Percentiles rank a stretch among this genome's conserved stretches.
Conservation (phyloP, 305 asterid genomes). For the Solanum aculeatissimum region DNA sequence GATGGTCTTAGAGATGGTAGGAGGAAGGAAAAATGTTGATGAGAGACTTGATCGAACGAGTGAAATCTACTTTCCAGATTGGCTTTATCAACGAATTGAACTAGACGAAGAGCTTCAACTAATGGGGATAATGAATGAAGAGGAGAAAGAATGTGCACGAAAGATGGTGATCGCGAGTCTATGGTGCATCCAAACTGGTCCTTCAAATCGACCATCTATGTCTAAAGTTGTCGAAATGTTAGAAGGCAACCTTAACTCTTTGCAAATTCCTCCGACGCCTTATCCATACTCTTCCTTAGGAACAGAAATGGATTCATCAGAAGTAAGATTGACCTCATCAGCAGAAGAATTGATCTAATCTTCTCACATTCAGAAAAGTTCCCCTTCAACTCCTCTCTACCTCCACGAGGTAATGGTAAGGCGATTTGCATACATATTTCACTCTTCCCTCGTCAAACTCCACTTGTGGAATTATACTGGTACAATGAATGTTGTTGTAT, state of each 20-base stretch:
- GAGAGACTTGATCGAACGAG: not conserved
- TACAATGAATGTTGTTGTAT: not conserved
- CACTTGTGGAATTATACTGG: not conserved
- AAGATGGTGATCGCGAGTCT: constrained; percentile 4
- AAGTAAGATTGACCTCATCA: not conserved
- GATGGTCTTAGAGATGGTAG: constrained; percentile 17
- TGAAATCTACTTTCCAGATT: constrained; percentile 8
- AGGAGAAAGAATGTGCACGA: constrained; percentile 1
- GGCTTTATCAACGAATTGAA: constrained; percentile 8
- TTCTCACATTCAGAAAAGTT: not conserved
- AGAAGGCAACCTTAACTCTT: not conserved
- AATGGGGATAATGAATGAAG: not conserved
- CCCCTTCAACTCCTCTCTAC: not conserved
- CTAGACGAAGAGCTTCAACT: not conserved
- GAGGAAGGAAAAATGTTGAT: constrained; percentile 3
- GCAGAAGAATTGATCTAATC: not conserved
- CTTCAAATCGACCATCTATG: not conserved
- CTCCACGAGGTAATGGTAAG: not conserved
- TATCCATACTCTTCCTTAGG: not conserved
- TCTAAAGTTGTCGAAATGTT: not conserved
- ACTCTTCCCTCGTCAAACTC: not conserved
- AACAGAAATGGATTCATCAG: not conserved
- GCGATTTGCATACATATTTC: not conserved
- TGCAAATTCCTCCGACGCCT: constrained; percentile 1
- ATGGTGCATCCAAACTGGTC: constrained; percentile 12